Evolutionary conservation across 2,329 filamentous ascomycete genomes (phyloP), one percentile per base, ranked within the genome.

Genomic region (Fonsecaea nubica): DNA sequence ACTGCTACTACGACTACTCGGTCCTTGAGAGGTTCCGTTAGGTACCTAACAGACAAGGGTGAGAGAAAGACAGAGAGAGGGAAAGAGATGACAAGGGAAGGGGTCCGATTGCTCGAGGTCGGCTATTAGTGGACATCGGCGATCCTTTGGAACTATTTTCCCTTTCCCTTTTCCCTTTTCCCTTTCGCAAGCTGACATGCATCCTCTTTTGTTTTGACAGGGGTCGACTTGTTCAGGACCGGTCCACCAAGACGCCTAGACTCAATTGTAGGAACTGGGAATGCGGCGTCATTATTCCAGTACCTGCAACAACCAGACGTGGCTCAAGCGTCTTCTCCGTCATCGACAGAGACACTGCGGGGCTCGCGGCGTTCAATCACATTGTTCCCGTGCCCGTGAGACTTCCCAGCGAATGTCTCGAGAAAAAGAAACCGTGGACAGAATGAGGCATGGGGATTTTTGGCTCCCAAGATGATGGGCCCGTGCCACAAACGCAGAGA

Each of bases 231-330:
- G 86, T 89, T 62, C 88, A 89, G 74, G 90, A 96, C 73, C 87
- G 85, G 71, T 79, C 77, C 7, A 90, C 87, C 2, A 89, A 89
- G 68, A 79, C 86, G 68, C 86, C 88, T 12, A 96, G 92, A 77
- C 83, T 98, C 69, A 93, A 86, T 69, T 93, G 91, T 77, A 88
- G 91, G 62, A 99, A 98, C 77, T 98, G 94, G 93, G 95, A 98
- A 79, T 97, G 93, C 75, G 95, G 95, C 40, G 91, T 99, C 1
- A 73, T 98, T 30, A 76, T 97, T 48, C 88, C 89, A 9, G 81
- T 91, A 30, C 69, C 69, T 74, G 71, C 62, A 65, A 66, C 53
- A 25, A 25, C 25, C 25, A 40, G 13, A 21, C 35, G 45, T 12
- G 33, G 7, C 18, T 21, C 58, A 12, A 36, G 30, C 2, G 58